Percentiles rank a stretch among this genome's conserved stretches.
Conservation (phyloP, 2,329 filamentous ascomycete genomes). For the Westerdykella sp. region DNA sequence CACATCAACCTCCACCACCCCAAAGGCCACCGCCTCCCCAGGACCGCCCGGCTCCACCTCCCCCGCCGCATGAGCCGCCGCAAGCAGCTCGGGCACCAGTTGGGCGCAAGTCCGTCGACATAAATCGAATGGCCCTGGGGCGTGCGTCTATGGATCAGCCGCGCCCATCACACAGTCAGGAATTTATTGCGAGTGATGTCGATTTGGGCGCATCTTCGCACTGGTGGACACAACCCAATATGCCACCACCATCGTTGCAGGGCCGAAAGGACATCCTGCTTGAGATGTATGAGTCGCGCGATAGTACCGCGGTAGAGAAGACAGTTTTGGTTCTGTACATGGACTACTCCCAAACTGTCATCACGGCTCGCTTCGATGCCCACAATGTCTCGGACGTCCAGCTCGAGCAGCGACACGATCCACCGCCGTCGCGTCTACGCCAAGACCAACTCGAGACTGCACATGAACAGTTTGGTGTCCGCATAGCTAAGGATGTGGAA, state of each 20-base stretch:
- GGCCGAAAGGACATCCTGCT: constrained; percentile 75
- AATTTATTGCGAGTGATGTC: constrained; percentile 81
- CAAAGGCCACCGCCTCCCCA: constrained; percentile 15
- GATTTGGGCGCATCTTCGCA: constrained; percentile 67
- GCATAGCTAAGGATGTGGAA: constrained; percentile 63
- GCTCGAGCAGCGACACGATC: constrained; percentile 80
- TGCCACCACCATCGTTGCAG: constrained; percentile 74
- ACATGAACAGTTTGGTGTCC: constrained; percentile 73
- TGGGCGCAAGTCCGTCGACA: constrained; percentile 58
- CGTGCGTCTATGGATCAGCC: constrained; percentile 68
- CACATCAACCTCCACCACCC: constrained; percentile 13
- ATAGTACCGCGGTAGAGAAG: constrained; percentile 68
- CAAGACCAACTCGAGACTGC: constrained; percentile 91
- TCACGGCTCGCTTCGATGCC: constrained; percentile 73
- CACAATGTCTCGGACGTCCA: constrained; percentile 65
- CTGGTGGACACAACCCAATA: constrained; percentile 84
- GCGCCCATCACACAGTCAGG: constrained; percentile 68
- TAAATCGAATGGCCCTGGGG: constrained; percentile 47
- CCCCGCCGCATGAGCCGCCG: constrained; percentile 37
- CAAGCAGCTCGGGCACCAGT: constrained; percentile 31
- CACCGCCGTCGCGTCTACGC: constrained; percentile 71
- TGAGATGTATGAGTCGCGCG: constrained; percentile 73
- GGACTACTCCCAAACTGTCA: constrained; percentile 91
- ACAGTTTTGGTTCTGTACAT: constrained; percentile 84
- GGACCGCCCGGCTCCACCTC: constrained; percentile 22